Base-by-base conservation (phyloP, 805 yeast genomes). In the Candida odintsovae region DNA sequence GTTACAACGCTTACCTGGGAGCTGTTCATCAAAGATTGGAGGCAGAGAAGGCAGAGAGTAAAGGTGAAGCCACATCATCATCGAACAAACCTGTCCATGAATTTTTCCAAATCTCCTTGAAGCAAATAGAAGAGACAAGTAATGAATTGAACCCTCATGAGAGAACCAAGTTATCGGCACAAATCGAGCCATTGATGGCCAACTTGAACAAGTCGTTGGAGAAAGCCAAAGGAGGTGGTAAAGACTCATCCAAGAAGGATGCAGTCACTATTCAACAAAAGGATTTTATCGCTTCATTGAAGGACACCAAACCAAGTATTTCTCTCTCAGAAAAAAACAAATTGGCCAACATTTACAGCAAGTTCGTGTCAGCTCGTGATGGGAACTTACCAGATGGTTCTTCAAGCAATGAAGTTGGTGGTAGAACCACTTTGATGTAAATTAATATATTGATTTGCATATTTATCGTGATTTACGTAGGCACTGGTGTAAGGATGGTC, bases 371-470 rank as follows among this genome's bases (percentile, higher is more conserved):
- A 37, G 89, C 80, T 15, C 68, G 97, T 40, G 90, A 86, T 47
- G 97, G 96, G 0, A 82, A 83, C 48, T 80, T 92, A 88, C 96
- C 95, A 1, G 82, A 80, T 52, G 97, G 97, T 0, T 75, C 81
- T 29, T 80, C 92, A 4, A 79, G 94, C 57, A 79, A 71, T 37
- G 90, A 86, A 41, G 75, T 90, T 16, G 97, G 97, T 1, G 96
- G 90, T 4, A 72, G 97, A 49, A 76, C 86, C 10, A 85, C 96
- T 0, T 67, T 90, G 43, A 86, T 86, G 89, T 90, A 64, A 71
- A 37, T 22, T 25, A 23, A 33, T 18, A 33, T 4, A 16, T 3
- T 16, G 6, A 10, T 33, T 16, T 33, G 11, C 37, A 33, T 19
- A 3, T 15, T 31, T 6, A 19, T 18, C n/a, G 20, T 6, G 28